Evolutionary conservation across 2,329 filamentous ascomycete species (phyloP), one percentile per base, ranked within the genome.

Genomic region (Trichoderma koningii): DNA sequence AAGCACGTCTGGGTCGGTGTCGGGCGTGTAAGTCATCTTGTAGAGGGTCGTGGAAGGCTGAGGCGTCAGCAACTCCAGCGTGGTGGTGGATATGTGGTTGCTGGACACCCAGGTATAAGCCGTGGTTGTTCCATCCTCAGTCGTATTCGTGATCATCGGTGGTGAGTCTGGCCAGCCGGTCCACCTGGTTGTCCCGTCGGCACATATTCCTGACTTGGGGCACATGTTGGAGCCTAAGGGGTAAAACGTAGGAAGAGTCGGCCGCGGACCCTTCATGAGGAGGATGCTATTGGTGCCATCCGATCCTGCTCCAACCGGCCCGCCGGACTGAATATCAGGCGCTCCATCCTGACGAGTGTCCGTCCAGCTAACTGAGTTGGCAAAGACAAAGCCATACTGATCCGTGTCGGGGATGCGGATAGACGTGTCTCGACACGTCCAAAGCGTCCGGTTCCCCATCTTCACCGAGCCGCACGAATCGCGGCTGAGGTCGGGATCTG

Each of bases 341-440:
- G 68, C 63, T 10, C 67, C 68, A 21, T 69, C 68, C 10, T 15
- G 15, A n/a, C 51, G 45, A 41, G 52, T 21, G 23, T 66, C 60
- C 30, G 68, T 68, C 67, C 67, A 69, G 59, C 65, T 51, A 19
- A 48, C 68, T 5, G 68, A 59, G 47, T 68, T 66, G 44, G 66
- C 44, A 61, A 66, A 67, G 34, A 67, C 30, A 45, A 63, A 66
- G 12, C 45, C 57, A 26, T 60, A 63, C 30, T 53, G 34, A 10
- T 64, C 59, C 14, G 38, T 60, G 19, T 53, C 66, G 17, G 64
- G 55, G 26, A 55, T 51, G 21, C 48, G 45, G 21, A 64, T 34
- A 28, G 62, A 47, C 2, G 67, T 69, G 56, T 69, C 68, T 42
- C 68, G 67, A 44, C 67, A 68, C 10, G 66, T 68, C 68, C 68